Base-by-base conservation (phyloP, 2,329 filamentous ascomycete species). In the Aspergillus pseudoglaucus region DNA sequence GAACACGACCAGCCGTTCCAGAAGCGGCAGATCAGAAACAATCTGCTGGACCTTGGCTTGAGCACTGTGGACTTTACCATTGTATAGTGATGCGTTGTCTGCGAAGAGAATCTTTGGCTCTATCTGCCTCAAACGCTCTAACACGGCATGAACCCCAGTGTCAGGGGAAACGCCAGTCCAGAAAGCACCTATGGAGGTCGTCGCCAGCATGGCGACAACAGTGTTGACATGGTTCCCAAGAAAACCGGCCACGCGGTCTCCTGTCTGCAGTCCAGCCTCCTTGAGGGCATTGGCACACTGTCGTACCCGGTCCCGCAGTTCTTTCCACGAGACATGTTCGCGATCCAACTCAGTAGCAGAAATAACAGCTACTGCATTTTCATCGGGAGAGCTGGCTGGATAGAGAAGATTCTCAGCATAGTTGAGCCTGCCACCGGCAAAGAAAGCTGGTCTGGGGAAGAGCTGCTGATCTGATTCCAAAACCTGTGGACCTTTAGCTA, bases 161-260 rank as follows among this genome's bases (percentile, higher is more conserved):
- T 97, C 91, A 2, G 91, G 90, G 59, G 88, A 94, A 43, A 96
- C 88, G 6, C 87, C 87, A 0, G 90, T 95, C 91, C 91, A 97
- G 33, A 95, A 81, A 14, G 87, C 90, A 25, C 93, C 93, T 2
- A 96, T 68, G 1, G 88, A 83, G 0, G 89, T 84, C 0, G 89
- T 80, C 1, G 88, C 87, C 27, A 98, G 77, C 84, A 95, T 93
- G 17, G 89, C 88, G 9, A 96, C 83, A 17, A 97, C 73, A 0
- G 90, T 87, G 65, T 95, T 87, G 6, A 82, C 82, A 65, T 96
- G 90, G 62, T 98, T 97, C 18, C 88, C 91, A 12, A 96, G 82
- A 63, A 90, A 95, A 7, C 81, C 82, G 18, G 80, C 82, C 10
- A 86, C 77, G 42, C 82, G 73, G 53, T 85, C 82, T 2, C 80